Conservation (phyloP, 2,329 filamentous ascomycete genomes). For the Ascochyta clinopodiicola region DNA sequence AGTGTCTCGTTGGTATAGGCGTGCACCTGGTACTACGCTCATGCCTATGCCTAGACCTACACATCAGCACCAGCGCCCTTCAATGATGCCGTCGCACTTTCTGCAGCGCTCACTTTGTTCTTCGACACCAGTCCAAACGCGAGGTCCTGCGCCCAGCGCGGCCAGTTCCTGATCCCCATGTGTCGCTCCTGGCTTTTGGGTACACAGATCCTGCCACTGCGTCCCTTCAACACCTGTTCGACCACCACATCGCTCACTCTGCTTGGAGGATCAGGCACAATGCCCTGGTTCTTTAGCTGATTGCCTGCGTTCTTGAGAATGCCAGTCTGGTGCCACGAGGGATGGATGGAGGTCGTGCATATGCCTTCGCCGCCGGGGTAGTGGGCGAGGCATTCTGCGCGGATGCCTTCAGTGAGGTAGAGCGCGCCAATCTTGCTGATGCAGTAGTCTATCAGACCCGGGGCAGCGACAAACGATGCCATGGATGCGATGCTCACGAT, state of each 20-base stretch:
- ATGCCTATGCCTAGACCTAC: too few species aligned
- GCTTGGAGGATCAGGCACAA: constrained; percentile 23
- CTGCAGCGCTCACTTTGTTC: background rate
- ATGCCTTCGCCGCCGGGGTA: constrained; percentile 35
- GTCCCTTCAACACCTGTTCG: constrained; percentile 32
- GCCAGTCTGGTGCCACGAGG: constrained; percentile 35
- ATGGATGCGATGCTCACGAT: constrained; percentile 40
- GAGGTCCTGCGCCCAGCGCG: constrained; percentile 37
- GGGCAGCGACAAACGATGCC: constrained; percentile 33
- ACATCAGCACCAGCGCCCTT: background rate
- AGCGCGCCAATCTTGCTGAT: constrained; percentile 37
- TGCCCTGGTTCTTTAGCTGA: constrained; percentile 20
- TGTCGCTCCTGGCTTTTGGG: constrained; percentile 24
- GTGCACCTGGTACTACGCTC: too few species aligned
- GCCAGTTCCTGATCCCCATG: constrained; percentile 25
- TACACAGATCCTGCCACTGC: constrained; percentile 31
- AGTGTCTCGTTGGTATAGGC: too few species aligned
- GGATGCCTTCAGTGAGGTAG: constrained; percentile 40
- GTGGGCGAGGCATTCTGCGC: constrained; percentile 32
- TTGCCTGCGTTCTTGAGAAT: constrained; percentile 29
- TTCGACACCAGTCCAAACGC: constrained; percentile 21
- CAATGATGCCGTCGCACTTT: background rate
- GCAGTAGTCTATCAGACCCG: constrained; percentile 38
- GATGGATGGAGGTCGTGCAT: constrained; percentile 39
- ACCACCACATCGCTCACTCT: constrained; percentile 32